Evolutionary conservation across 2,329 filamentous ascomycete species (phyloP), one percentile per base, ranked within the genome.

Genomic region (Raffaelea deltoideospora): DNA sequence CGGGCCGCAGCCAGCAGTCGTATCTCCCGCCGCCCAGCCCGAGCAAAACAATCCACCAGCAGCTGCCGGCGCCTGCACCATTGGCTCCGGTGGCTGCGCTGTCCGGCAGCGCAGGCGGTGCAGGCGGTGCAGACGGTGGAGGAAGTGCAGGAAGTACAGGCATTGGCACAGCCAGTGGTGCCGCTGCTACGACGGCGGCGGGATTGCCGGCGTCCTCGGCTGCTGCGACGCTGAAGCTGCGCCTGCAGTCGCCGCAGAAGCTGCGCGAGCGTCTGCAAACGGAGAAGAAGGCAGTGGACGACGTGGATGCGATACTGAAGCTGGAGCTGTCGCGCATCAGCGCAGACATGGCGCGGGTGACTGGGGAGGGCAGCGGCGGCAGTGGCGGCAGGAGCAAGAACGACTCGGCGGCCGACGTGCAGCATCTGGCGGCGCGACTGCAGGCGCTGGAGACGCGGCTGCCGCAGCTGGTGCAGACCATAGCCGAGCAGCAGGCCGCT

Each of bases 181-280:
- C n/a, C n/a, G n/a, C n/a, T n/a, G n/a, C n/a, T n/a, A n/a, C n/a
- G n/a, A n/a, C n/a, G n/a, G n/a, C n/a, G n/a, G n/a, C 34, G 30
- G 14, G 24, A 6, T 21, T 26, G 11, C 23, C 26, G 14, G 13
- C 6, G 26, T 8, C 24, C 15, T 2, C 13, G 13, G 18, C 32
- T 14, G 28, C 35, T 19, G 32, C 24, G 24, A 30, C 39, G 10
- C 58, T 58, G 35, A 79, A 75, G 45, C 62, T 84, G 24, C 75
- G 79, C 10, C 65, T 83, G 10, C 77, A 83, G 43, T 79, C 72
- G 13, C 68, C 77, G 0, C 79, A 80, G 47, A 87, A 81, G 52
- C 63, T 88, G 17, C 80, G 87, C 15, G 87, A 95, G 58, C 78
- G 88, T 24, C 66, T 95, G 1, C 79, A 88, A 48, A 77, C 73